Base-by-base conservation (phyloP, 305 asterid genomes). In the Fraxinus dipetala region DNA sequence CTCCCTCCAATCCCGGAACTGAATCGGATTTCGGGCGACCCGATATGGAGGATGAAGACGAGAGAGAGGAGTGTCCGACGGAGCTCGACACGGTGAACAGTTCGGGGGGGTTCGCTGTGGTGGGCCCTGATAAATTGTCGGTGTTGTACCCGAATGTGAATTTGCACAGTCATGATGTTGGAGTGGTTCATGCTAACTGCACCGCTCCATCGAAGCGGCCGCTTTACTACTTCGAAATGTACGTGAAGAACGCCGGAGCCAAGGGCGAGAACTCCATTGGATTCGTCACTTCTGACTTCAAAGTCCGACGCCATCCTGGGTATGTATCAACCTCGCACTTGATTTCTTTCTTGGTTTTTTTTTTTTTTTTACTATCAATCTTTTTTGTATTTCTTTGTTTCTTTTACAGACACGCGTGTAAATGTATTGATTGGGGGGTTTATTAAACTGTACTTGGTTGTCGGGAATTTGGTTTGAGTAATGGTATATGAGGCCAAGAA, bases 301-400 rank as follows among this genome's bases (percentile, higher is more conserved):
- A 83, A 79, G 81, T 92, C 86, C 89, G 94, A 59, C 97, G 98
- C 51, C 99, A 96, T 72, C 98, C 99, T 13, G 99, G 99, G 99
- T 95, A 82, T 9, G 83, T 80, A 54, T 65, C 13, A 18, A 51
- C 63, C 63, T n/a, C 22, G 63, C 24, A 51, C 40, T 61, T 7
- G 34, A 72, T 59, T 20, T 36, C 63, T 16, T 26, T 67, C 43
- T 48, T 48, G 59, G 1, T 10, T 76, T 78, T 36, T 56, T 43
- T 56, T 3, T n/a, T 10, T 51, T 18, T 38, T 36, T 32, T 32
- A 40, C 14, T 30, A 40, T 54, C 67, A 10, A 40, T 72, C 54
- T 13, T 67, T 48, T 72, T 48, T 16, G 24, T 34, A 35, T 63
- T 77, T 38, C 24, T 54, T 77, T 40, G 72, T n/a, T 75, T 26